Evolutionary conservation across 148 eudicot genomes (phyloP).

Genomic region (Nepenthes mirabilis): DNA sequence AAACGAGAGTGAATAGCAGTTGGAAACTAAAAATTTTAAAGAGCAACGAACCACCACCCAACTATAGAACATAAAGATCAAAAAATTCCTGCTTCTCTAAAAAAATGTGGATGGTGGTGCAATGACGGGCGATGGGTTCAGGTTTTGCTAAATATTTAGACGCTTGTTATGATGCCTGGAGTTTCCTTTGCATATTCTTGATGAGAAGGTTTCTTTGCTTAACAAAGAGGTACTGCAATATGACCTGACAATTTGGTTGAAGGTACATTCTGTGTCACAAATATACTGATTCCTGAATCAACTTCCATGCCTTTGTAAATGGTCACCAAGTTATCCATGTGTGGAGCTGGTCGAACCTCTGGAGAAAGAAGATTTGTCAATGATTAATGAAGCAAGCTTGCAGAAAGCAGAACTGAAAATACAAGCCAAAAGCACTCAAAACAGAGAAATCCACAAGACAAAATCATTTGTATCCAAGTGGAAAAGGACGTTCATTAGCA

Average conservation of each 20-base stretch:
- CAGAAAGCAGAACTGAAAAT: background rate
- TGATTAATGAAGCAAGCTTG: background rate
- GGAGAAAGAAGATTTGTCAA: slow-evolving; percentile 5
- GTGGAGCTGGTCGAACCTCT: slow-evolving; percentile 97
- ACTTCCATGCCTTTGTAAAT: slow-evolving; percentile 90
- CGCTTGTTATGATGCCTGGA: background rate
- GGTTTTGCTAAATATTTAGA: too few species aligned
- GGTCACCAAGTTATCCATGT: slow-evolving; percentile 83
- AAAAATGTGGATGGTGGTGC: too few species aligned
- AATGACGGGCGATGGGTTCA: too few species aligned
- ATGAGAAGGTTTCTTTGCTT: too few species aligned
- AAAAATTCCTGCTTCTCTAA: background rate
- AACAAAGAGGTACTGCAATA: background rate
- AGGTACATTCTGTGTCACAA: slow-evolving; percentile 41
- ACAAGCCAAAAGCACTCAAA: background rate
- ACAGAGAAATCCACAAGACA: too few species aligned
- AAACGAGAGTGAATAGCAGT: too few species aligned
- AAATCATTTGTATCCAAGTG: too few species aligned
- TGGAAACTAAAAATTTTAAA: too few species aligned
- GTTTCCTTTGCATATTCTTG: background rate
- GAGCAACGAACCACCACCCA: too few species aligned
- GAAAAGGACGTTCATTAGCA: too few species aligned
- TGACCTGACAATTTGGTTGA: slow-evolving; percentile 34
- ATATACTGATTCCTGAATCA: slow-evolving; percentile 51
- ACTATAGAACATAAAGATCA: background rate